Conservation (phyloP, 176 grass and related monocot genomes). For the Chrysopogon serrulatus region DNA sequence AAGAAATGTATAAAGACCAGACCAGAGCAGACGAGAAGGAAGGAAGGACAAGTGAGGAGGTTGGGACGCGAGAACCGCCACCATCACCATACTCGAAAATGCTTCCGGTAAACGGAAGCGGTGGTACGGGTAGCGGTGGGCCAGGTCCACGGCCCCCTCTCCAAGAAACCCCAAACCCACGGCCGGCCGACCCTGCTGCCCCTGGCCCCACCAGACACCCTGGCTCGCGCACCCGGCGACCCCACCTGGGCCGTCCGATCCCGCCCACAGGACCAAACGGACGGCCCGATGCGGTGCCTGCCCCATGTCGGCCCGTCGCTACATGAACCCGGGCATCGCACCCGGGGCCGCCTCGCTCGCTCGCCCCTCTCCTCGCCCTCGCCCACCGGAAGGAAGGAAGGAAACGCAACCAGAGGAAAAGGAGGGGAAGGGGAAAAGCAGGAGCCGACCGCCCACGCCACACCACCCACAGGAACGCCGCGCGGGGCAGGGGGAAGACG, state of each 20-base stretch:
- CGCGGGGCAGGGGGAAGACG: neutral
- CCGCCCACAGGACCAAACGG: neutral
- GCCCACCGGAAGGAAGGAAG: slow-evolving; percentile 31
- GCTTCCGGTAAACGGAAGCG: neutral
- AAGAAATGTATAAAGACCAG: too few relatives aligned
- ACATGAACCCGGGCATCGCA: neutral
- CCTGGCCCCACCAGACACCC: neutral
- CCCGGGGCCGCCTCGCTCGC: neutral
- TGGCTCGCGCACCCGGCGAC: neutral
- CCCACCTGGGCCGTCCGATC: neutral
- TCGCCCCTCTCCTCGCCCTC: neutral
- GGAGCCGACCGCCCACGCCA: neutral
- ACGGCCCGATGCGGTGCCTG: neutral
- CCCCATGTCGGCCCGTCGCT: neutral
- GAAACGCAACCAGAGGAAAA: too few relatives aligned
- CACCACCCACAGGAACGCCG: slow-evolving; percentile 10
- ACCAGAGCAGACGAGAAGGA: too few relatives aligned
- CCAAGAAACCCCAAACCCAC: slow-evolving; percentile 5
- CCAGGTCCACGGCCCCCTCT: slow-evolving; percentile 18
- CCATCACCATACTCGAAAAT: too few relatives aligned
- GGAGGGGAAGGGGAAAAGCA: neutral
- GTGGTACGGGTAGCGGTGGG: neutral
- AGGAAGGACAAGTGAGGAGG: too few relatives aligned
- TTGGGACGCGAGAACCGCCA: too few relatives aligned
- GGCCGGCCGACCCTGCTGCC: neutral